Evolutionary conservation across 768 basidiomycete genomes (phyloP).

Genomic region (Pleurotus platypus): DNA sequence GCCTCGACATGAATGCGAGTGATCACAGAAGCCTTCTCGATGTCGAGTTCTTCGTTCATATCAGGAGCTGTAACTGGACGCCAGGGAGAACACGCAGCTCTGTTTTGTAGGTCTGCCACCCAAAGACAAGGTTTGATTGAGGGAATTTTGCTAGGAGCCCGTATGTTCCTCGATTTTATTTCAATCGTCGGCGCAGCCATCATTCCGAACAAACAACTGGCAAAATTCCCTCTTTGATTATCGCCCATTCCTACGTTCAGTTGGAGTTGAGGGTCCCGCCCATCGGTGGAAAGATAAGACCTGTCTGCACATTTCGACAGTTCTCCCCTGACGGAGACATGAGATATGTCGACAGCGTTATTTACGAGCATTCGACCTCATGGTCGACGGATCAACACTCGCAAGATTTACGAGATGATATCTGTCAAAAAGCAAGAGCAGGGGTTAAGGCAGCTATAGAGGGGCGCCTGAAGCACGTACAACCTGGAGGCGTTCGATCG

Average conservation of each 20-base stretch:
- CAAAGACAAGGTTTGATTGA: background rate
- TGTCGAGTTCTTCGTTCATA: background rate
- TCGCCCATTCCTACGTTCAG: background rate
- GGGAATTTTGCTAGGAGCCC: background rate
- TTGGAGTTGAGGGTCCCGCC: too few relatives aligned
- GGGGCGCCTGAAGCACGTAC: too few relatives aligned
- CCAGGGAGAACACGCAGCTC: background rate
- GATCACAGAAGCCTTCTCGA: background rate
- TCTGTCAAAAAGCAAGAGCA: too few relatives aligned
- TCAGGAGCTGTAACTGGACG: background rate
- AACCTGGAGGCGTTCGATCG: too few relatives aligned
- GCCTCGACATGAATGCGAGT: conserved; percentile 1
- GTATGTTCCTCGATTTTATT: background rate
- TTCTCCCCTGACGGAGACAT: too few relatives aligned
- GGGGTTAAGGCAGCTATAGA: too few relatives aligned
- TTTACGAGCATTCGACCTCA: too few relatives aligned
- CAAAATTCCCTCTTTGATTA: conserved; percentile 6
- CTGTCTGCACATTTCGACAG: too few relatives aligned
- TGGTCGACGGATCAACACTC: too few relatives aligned
- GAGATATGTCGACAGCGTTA: too few relatives aligned
- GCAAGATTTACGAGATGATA: too few relatives aligned
- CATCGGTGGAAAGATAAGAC: too few relatives aligned
- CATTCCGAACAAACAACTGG: background rate
- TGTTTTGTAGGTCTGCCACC: background rate
- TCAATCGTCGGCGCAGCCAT: background rate